Percentiles rank a stretch among this genome's conserved stretches.
Evolutionary conservation across 371 early-diverging fungal genomes (phyloP).

Genomic region (Blastocladiella emersonii): DNA sequence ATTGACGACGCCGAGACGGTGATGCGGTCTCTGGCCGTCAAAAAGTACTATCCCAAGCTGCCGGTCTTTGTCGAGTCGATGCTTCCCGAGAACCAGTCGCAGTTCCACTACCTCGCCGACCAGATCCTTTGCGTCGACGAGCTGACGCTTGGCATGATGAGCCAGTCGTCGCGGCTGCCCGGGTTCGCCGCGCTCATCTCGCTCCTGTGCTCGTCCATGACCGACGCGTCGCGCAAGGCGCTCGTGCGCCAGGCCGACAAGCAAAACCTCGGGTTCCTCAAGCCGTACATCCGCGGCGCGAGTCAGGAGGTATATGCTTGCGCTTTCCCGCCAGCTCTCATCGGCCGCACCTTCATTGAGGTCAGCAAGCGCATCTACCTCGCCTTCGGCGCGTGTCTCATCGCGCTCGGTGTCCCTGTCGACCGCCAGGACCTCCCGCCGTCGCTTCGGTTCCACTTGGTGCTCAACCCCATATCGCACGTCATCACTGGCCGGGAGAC

Average conservation of each 20-base stretch:
- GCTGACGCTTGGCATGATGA: conserved; percentile 48
- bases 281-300: conserved; percentile 43
- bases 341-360: conserved; percentile 30
- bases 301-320: conserved; percentile 46
- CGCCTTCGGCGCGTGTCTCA: conserved; percentile 34
- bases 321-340: conserved; percentile 24
- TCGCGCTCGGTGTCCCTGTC: conserved; percentile 31
- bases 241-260: conserved; percentile 6
- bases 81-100: conserved; percentile 47
- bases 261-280: conserved; percentile 11
- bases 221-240: conserved; percentile 21
- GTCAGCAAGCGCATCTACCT: conserved; percentile 34
- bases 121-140: conserved; percentile 53
- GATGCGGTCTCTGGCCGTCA: conserved; percentile 50
- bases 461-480: conserved; percentile 40
- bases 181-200: conserved; percentile 45
- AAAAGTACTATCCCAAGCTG: conserved; percentile 33
- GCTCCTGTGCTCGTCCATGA: conserved; percentile 43
- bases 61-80: conserved; percentile 43
- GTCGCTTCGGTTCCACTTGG: conserved; percentile 14
- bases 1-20: conserved; percentile 42
- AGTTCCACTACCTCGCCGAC: conserved; percentile 46
- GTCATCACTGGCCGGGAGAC: conserved; percentile 38
- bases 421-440: conserved; percentile 9
- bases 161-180: conserved; percentile 46